Percentiles rank a stretch among this genome's conserved stretches.
phyloP scores from a whole-genome alignment of 1,139 yeast genomes.

The Schizosaccharomyces versatilis region DNA sequence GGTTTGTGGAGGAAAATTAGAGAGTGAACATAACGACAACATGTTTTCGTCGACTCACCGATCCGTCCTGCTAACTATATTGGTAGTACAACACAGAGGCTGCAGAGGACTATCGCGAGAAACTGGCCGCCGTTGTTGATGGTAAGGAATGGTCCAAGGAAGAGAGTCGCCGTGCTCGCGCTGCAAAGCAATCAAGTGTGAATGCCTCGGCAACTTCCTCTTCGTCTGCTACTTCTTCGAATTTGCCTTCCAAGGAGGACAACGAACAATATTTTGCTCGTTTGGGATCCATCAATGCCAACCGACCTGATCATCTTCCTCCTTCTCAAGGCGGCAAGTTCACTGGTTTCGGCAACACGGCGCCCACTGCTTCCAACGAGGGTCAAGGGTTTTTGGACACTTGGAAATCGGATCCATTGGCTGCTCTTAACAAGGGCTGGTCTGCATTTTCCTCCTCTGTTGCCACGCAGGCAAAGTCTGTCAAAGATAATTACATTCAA shows the following conservation, averaged over 20 bases:
- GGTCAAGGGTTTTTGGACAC: constrained; percentile 39
- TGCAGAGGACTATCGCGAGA: constrained; percentile 84
- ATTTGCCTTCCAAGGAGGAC: constrained; percentile 24
- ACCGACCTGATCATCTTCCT: constrained; percentile 57
- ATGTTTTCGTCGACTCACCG: too few relatives aligned
- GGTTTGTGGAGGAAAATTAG: neutral
- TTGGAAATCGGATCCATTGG: constrained; percentile 68
- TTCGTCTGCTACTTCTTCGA: constrained; percentile 14
- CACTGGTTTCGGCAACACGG: constrained; percentile 66
- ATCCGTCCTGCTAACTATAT: too few relatives aligned
- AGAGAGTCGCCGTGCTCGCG: neutral
- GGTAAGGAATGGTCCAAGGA: constrained; percentile 45
- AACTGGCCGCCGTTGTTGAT: constrained; percentile 50
- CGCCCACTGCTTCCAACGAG: constrained; percentile 24
- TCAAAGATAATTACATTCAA: constrained; percentile 67
- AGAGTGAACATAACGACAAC: too few relatives aligned
- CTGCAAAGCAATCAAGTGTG: neutral
- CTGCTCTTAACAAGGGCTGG: constrained; percentile 82
- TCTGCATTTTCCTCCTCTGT: constrained; percentile 70
- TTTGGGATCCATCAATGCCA: constrained; percentile 49
- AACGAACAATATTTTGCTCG: constrained; percentile 69
- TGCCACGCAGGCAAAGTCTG: constrained; percentile 62
- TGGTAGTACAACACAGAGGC: constrained; percentile 49
- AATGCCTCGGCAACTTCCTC: neutral
- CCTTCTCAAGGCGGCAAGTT: constrained; percentile 91